Evolutionary conservation across 2,329 filamentous ascomycete species (phyloP), one percentile per base, ranked within the genome.

Genomic region (Fusarium torulosum): DNA sequence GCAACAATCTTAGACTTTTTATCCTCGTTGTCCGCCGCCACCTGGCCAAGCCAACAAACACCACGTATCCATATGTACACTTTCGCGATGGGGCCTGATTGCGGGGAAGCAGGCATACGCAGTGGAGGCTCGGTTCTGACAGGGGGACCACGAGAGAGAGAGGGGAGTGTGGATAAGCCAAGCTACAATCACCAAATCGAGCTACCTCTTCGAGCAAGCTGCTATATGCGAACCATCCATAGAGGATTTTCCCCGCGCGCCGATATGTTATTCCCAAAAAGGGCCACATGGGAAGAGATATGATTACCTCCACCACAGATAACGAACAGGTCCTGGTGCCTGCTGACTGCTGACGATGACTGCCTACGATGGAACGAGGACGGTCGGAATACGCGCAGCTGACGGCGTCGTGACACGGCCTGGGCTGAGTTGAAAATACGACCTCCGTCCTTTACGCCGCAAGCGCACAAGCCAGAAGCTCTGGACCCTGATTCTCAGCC

Each of bases 81-180:
- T 37, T n/a, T 57, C 35, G 52, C 20, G 51, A 66, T 51, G 61
- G 61, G 53, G 46, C 51, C 53, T 59, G 62, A 65, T 64, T 67
- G 65, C 65, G 65, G 65, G 65, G 65, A 49, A 67, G 63, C 64
- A 67, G 58, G 64, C 63, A 67, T 67, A 43, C 21, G 19, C 38
- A 29, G 59, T 59, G 45, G 63, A 66, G 63, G 59, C 29, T 45
- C 33, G 23, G 40, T 21, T 47, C 52, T 63, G 41, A 65, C 59
- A 67, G 59, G 65, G 65, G 38, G 31, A 42, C 40, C 37, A 52
- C 37, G 49, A 29, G 27, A 37, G 23, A 37, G 23, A 31, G n/a
- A n/a, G 62, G 58, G 65, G 64, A 60, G 64, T 68, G 65, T 37
- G 29, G 35, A 56, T 67, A 61, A 43, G 45, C 43, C 20, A 25